Base-by-base conservation (phyloP, 148 eudicot species). In the Salicornia ramosissima region DNA sequence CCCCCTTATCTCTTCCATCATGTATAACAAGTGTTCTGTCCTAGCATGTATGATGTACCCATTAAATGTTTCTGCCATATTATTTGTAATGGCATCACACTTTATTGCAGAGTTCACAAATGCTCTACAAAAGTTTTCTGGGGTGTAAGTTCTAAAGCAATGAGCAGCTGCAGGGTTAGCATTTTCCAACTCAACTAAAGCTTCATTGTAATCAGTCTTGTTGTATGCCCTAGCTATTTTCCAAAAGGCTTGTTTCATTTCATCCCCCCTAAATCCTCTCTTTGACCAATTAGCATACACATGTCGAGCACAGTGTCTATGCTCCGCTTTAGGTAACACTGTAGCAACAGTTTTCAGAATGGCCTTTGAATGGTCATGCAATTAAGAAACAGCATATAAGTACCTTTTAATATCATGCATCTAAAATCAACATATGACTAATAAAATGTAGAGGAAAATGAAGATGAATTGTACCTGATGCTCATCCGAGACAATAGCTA, bases 31-130 rank as follows among this genome's bases (percentile, higher is more conserved):
- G 18, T 66, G 69, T n/a, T n/a, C n/a, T n/a, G n/a, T n/a, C n/a
- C 24, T 65, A 25, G 69, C 39, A 26, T 65, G 24, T 1, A 65
- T 46, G 3, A 65, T 65, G 3, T 45, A 65, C 0, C 55, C 55
- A 47, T 65, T 46, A 8, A 65, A 65, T 1, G 55, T 65, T 7
- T 65, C 39, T 5, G 24, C 69, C 69, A 65, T 65, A 10, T 65
- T 65, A 4, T 47, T 65, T 0, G 51, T 52, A 14, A 65, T 25
- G 0, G 16, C 52, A 45, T 65, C 51, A n/a, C 1, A 2, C 22
- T 18, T 49, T 16, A 49, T 49, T 3, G n/a, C 2, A 49, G 53
- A 6, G 13, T 45, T 61, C 22, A 61, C 4, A 6, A 34, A 61
- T 19, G 47, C 13, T n/a, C 66, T 40, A 19, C 68, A 64, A 42